Conservation (phyloP, 345 rosid species). For the Nephelium lappaceum region DNA sequence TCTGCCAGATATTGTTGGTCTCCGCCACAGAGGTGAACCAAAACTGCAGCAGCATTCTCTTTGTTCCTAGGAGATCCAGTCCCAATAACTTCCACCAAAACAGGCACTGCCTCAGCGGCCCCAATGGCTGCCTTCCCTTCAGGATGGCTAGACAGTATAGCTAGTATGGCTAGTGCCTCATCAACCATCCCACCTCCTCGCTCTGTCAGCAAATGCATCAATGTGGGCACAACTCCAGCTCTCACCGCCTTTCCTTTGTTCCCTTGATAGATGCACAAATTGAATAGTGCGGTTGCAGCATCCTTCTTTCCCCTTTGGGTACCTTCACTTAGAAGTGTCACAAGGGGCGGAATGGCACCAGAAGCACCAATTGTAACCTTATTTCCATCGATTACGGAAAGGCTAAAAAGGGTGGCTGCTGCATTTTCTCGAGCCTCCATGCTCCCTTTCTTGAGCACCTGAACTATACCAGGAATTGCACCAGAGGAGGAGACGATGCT, state of each 20-base stretch:
- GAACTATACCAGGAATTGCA: constrained; percentile 94
- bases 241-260: constrained; percentile 97
- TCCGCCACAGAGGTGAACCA: constrained; percentile 83
- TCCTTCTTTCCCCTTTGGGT: constrained; percentile 97
- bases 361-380: constrained; percentile 84
- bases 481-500: constrained; percentile 77
- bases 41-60: constrained; percentile 84
- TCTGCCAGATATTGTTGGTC: constrained; percentile 69
- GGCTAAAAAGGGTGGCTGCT: constrained; percentile 96
- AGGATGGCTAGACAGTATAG: constrained; percentile 74
- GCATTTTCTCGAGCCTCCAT: constrained; percentile 99
- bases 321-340: constrained; percentile 79
- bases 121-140: constrained; percentile 78
- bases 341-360: constrained; percentile 93
- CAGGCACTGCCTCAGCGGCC: constrained; percentile 69
- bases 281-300: constrained; percentile 97
- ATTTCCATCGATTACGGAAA: constrained; percentile 90
- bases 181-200: constrained; percentile 82
- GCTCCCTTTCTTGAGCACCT: constrained; percentile 93
- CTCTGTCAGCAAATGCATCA: constrained; percentile 68
- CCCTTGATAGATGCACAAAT: constrained; percentile 95
- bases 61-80: constrained; percentile 74
- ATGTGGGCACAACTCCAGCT: constrained; percentile 77
- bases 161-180: constrained; percentile 78
- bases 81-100: constrained; percentile 67